Conservation (phyloP, 2,329 filamentous ascomycete species). For the Ceratocystis diversiconidia region DNA sequence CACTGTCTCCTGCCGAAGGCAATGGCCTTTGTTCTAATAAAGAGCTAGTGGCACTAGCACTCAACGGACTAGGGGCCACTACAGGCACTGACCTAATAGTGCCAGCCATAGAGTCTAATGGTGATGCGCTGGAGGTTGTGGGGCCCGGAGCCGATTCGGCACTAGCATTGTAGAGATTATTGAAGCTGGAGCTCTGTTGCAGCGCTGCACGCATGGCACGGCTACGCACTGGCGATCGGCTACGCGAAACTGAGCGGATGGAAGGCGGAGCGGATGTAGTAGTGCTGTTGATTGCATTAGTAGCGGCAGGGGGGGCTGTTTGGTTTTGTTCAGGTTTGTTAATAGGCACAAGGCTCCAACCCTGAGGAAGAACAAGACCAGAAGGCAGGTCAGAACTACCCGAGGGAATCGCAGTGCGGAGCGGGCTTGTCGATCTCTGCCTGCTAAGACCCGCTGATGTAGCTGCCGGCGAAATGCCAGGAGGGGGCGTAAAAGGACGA, state of each 20-base stretch:
- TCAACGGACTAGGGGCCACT: conserved; percentile 13
- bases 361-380: conserved; percentile 48
- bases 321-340: conserved; percentile 36
- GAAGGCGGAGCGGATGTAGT: conserved; percentile 19
- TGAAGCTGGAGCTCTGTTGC: conserved; percentile 16
- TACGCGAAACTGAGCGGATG: conserved; percentile 13
- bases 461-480: conserved; percentile 1
- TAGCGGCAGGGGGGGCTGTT: conserved; percentile 20
- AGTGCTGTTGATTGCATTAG: conserved; percentile 15
- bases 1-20: conserved; percentile 14
- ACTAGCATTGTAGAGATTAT: conserved; percentile 12
- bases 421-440: conserved; percentile 13
- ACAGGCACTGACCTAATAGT: conserved; percentile 10
- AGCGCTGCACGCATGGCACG: conserved; percentile 18
- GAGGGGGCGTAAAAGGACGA: conserved; percentile 13
- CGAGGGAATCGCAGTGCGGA: conserved; percentile 36
- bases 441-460: conserved; percentile 12
- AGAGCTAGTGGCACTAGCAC: conserved; percentile 12
- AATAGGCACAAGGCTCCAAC: conserved; percentile 51
- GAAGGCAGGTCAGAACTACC: conserved; percentile 48
- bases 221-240: conserved; percentile 14
- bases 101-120: not conserved
- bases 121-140: not conserved
- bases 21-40: conserved; percentile 17
- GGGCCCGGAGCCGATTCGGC: conserved; percentile 19